Evolutionary conservation across 768 basidiomycete species (phyloP), one percentile per base, ranked within the genome.

Genomic region (Lentinula edodes): DNA sequence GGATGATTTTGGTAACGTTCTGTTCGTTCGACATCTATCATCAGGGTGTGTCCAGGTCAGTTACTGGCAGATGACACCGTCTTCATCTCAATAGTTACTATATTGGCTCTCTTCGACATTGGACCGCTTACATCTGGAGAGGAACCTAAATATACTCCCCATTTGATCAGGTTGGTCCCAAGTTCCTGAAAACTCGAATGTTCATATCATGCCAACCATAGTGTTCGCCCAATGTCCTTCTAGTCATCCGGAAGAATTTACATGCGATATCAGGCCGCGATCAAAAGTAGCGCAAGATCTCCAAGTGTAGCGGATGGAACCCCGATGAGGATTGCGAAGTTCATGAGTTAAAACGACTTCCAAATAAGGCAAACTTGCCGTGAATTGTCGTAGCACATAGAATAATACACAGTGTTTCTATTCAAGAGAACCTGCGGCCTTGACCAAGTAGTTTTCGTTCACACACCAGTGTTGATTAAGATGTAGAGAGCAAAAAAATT

Each of bases 101-200:
- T 55, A 10, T 43, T 63, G 20, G 35, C 62, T 2, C 46, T 60
- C 36, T 60, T 60, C 41, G 41, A 63, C 62, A 54, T 60, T 34
- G 59, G 48, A 16, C 39, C 59, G 10, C 59, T 60, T 18, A 58
- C 20, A 18, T 58, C 28, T 41, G 18, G 39, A 35, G 43, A 48
- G 6, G 57, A n/a, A 34, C 57, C 57, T 18, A 12, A 35, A 46
- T 58, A 41, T 23, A 18, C 53, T 9, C 53, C 38, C 18, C 41
- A 54, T 54, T 9, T 35, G 52, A 36, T 54, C 34, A 54, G 52
- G 52, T 38, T 54, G 16, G 52, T 35, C 28, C 28, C 28, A n/a
- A n/a, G n/a, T 28, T 28, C 28, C 28, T 3, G 28, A 3, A 28
- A 28, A 28, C 3, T 28, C 28, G 28, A 28, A 28, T 28, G 28